Conservation (phyloP, 768 basidiomycete genomes). For the Amanita inopinata region DNA sequence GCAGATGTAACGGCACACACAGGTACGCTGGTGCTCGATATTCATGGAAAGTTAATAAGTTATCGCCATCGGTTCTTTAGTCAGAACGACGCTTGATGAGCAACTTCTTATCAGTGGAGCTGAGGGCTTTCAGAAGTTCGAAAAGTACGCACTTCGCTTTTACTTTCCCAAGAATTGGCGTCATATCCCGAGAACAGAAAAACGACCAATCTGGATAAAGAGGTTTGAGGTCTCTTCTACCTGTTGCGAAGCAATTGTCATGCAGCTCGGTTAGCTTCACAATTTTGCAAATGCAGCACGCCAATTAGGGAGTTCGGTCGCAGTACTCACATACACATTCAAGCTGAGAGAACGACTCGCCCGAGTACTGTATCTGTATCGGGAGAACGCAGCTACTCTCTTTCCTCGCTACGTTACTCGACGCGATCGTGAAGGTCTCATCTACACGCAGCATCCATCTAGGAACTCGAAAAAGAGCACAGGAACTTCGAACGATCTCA, state of each 20-base stretch:
- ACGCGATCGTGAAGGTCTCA: conserved; percentile 26
- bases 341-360: conserved; percentile 60
- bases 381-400: conserved; percentile 66
- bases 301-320: conserved; percentile 67
- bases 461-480: conserved; percentile 25
- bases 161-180: too few relatives aligned
- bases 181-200: too few relatives aligned
- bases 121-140: neutral
- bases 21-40: too few relatives aligned
- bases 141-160: too few relatives aligned
- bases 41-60: too few relatives aligned
- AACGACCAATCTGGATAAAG: neutral
- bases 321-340: conserved; percentile 63
- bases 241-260: neutral
- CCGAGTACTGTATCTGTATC: conserved; percentile 60
- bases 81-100: neutral
- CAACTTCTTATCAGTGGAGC: neutral
- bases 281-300: conserved; percentile 70
- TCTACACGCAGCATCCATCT: conserved; percentile 19
- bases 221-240: neutral
- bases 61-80: too few relatives aligned
- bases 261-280: conserved; percentile 35
- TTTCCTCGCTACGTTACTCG: conserved; percentile 55
- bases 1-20: neutral
- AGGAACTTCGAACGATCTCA: conserved; percentile 36